Base-by-base conservation (phyloP, 805 yeast species). In the Kluyveromyces aestuarii region DNA sequence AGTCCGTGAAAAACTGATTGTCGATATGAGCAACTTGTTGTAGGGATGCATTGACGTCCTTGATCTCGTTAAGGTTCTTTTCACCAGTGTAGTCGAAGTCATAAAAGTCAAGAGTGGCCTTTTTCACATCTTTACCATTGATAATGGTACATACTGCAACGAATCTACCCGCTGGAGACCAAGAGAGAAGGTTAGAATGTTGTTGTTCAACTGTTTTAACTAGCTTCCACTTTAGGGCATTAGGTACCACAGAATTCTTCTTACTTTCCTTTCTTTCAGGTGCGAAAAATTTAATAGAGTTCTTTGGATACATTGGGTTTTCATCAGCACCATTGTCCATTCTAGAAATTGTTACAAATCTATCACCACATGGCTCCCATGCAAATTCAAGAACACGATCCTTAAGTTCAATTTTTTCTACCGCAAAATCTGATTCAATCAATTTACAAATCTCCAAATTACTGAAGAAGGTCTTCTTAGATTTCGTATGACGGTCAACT, bases 401-500 rank as follows among this genome's bases (percentile, higher is more conserved):
- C 70, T 87, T 87, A 64, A 90, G 76, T 71, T 93, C 99, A 57
- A 93, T 75, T 58, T 88, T 91, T 65, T 90, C 97, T 52, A 90
- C 96, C 33, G 99, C 98, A 57, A 91, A 80, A 61, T 86, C 95
- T 70, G 81, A 87, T 70, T 91, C 99, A 51, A 76, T 75, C 50
- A 89, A 70, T 62, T 87, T 84, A 78, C 91, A 87, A 64, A 93
- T 84, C 71, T 93, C 98, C 67, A 93, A 76, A 66, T 88, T 88
- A 50, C 96, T 82, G 76, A 88, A 89, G 47, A 83, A 69, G 18
- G 96, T 87, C 79, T 95, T 93, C 68, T 84, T 87, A 45, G 96
- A 84, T 71, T 93, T 93, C 49, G 97, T 87, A 71, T 89, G 96
- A 72, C 98, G 87, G 69, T 90, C 96, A 58, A 93, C 96, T 73